A percentile compares a stretch with the other conserved stretches of the same genome.
Conservation (phyloP, 192 early-diverging fungal genomes). For the Podila horticola region DNA sequence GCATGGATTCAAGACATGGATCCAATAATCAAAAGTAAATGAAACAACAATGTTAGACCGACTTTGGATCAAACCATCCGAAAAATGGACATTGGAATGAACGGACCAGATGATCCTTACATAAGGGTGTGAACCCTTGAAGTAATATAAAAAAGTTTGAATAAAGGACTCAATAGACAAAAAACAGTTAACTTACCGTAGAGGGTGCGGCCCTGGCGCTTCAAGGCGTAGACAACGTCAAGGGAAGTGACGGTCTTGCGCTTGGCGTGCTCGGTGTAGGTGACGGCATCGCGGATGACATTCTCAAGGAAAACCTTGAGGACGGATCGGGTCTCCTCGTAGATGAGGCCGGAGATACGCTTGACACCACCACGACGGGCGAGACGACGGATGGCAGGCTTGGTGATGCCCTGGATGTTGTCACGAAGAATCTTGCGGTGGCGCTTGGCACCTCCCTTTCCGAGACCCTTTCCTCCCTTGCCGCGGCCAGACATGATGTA, state of each 20-base stretch:
- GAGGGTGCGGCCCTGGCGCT: constrained; percentile 97
- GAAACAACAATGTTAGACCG: constrained; percentile 1
- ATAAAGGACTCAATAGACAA: constrained; percentile 1
- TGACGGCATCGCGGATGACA: constrained; percentile 92
- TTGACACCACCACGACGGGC: constrained; percentile 98
- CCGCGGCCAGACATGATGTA: constrained; percentile 90
- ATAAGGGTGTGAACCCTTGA: not conserved
- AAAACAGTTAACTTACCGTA: constrained; percentile 55
- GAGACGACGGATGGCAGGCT: constrained; percentile 96
- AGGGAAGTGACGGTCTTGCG: constrained; percentile 99
- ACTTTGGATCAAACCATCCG: not conserved
- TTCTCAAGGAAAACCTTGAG: constrained; percentile 97
- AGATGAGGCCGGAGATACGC: constrained; percentile 98
- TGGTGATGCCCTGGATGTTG: constrained; percentile 96
- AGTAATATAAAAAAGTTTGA: constrained; percentile 9
- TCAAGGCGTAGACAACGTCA: constrained; percentile 99
- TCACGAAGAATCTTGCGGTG: constrained; percentile 99
- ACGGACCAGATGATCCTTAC: constrained; percentile 10
- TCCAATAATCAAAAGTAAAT: not conserved
- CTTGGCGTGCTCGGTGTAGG: constrained; percentile 89
- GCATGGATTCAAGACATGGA: not conserved
- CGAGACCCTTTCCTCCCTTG: constrained; percentile 97
- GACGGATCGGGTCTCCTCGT: constrained; percentile 95
- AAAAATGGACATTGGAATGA: constrained; percentile 6
- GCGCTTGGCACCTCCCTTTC: constrained; percentile 99